Percentiles rank a stretch among this genome's conserved stretches.
Evolutionary conservation across 2,329 filamentous ascomycete species (phyloP).

Genomic region (Pseudogymnoascus sp.): DNA sequence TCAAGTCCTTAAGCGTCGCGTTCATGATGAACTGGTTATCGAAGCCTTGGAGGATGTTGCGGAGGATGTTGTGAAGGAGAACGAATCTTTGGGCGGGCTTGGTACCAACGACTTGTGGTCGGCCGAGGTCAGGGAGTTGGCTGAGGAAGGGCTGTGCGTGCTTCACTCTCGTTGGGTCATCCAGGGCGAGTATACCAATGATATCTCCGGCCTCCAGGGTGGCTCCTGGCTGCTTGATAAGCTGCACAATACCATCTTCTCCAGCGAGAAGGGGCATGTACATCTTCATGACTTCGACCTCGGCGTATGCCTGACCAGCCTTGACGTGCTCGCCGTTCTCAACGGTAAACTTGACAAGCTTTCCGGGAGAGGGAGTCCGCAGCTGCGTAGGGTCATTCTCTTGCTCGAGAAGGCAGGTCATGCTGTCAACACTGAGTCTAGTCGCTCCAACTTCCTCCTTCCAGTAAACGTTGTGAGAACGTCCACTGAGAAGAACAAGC

Average conservation of each 20-base stretch:
- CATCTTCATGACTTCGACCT: conserved; percentile 99
- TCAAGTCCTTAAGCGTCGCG: conserved; percentile 73
- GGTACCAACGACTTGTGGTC: conserved; percentile 76
- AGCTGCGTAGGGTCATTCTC: conserved; percentile 98
- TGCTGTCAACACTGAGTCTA: conserved; percentile 91
- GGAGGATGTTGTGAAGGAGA: conserved; percentile 66
- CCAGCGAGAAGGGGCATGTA: conserved; percentile 97
- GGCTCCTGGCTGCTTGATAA: conserved; percentile 99
- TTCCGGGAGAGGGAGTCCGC: conserved; percentile 87
- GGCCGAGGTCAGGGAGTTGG: conserved; percentile 78
- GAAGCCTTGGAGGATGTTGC: conserved; percentile 85
- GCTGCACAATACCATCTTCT: conserved; percentile 91
- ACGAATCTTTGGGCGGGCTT: conserved; percentile 87
- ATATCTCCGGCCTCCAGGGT: conserved; percentile 97
- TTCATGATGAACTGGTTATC: conserved; percentile 98
- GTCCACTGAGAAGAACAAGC: conserved; percentile 79
- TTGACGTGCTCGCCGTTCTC: conserved; percentile 91
- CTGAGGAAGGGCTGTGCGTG: conserved; percentile 90
- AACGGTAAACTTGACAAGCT: conserved; percentile 95
- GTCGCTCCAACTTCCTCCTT: conserved; percentile 97
- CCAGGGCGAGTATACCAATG: conserved; percentile 89
- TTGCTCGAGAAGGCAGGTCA: conserved; percentile 95
- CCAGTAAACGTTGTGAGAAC: conserved; percentile 98
- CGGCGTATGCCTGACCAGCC: conserved; percentile 87
- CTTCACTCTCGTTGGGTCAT: conserved; percentile 94